A percentile compares a stretch with the other conserved stretches of the same genome.
These are phyloP conservation scores for Alternaria rosae DNA, from an alignment of 2,329 filamentous ascomycete species.

Conservation along the genomic window DNA sequence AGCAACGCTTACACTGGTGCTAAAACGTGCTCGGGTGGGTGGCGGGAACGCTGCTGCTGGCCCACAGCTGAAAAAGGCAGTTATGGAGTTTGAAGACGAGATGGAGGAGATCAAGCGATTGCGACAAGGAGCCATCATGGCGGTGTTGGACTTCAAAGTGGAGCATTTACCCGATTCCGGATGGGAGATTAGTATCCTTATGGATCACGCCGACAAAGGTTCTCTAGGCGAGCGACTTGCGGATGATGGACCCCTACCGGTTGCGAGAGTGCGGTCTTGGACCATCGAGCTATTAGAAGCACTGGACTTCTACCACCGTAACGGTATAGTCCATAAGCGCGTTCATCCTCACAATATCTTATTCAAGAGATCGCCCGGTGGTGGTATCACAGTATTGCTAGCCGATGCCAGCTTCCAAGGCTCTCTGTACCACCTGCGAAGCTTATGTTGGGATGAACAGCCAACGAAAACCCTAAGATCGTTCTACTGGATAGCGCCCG, in stretches of 20 bases:
- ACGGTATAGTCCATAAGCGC: slow-evolving; percentile 82
- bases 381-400: slow-evolving; percentile 73
- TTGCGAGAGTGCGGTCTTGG: slow-evolving; percentile 82
- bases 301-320: slow-evolving; percentile 83
- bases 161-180: slow-evolving; percentile 54
- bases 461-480: slow-evolving; percentile 71
- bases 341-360: slow-evolving; percentile 83
- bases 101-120: slow-evolving; percentile 78
- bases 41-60: slow-evolving; percentile 66
- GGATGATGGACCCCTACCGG: slow-evolving; percentile 75
- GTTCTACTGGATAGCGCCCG: slow-evolving; percentile 83
- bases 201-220: slow-evolving; percentile 80
- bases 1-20: slow-evolving; percentile 63
- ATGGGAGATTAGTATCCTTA: slow-evolving; percentile 80
- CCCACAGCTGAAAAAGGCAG: slow-evolving; percentile 74
- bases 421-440: slow-evolving; percentile 69
- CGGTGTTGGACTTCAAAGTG: slow-evolving; percentile 84
- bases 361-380: slow-evolving; percentile 72
- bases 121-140: slow-evolving; percentile 77
- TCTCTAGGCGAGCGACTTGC: slow-evolving; percentile 84
- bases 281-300: slow-evolving; percentile 92
- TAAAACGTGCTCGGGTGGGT: slow-evolving; percentile 59
- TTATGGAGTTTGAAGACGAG: slow-evolving; percentile 78
- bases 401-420: slow-evolving; percentile 76
- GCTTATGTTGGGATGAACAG: slow-evolving; percentile 59